These are phyloP conservation scores for Neoboletus subvelutipes DNA, from an alignment of 768 basidiomycete species.

Conservation along the genomic window DNA sequence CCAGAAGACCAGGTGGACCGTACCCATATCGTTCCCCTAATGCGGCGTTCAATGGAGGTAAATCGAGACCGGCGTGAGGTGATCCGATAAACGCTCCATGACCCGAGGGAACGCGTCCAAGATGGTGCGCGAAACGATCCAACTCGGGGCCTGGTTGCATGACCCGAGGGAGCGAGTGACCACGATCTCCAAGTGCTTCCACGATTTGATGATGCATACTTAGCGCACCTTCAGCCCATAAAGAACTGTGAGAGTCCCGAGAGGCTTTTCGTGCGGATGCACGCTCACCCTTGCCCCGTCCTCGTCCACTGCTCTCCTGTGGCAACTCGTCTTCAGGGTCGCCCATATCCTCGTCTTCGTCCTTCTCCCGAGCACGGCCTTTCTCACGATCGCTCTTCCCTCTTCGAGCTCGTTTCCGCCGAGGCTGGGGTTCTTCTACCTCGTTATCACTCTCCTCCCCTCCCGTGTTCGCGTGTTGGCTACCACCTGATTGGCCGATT, in stretches of 20 bases:
- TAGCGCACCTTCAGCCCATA: slow-evolving; percentile 35
- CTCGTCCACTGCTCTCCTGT: slow-evolving; percentile 31
- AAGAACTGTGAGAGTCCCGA: slow-evolving; percentile 35
- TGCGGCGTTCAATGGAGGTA: slow-evolving; percentile 56
- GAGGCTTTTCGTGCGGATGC: slow-evolving; percentile 36
- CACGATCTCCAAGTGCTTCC: slow-evolving; percentile 35
- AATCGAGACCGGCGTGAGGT: slow-evolving; percentile 52
- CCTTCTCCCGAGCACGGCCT: slow-evolving; percentile 36
- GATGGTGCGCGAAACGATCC: slow-evolving; percentile 36
- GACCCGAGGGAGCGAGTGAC: slow-evolving; percentile 34
- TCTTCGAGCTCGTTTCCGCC: slow-evolving; percentile 56
- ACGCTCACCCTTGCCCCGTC: slow-evolving; percentile 39
- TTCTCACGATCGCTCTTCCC: slow-evolving; percentile 38
- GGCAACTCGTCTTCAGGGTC: slow-evolving; percentile 38
- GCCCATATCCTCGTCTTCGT: slow-evolving; percentile 52
- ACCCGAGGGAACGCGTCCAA: slow-evolving; percentile 35
- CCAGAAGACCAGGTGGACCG: slow-evolving; percentile 33
- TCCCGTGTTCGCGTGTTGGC: slow-evolving; percentile 35
- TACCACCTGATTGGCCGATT: slow-evolving; percentile 57
- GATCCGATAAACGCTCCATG: slow-evolving; percentile 37
- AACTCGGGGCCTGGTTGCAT: slow-evolving; percentile 31
- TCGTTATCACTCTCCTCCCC: slow-evolving; percentile 44
- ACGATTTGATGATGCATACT: slow-evolving; percentile 37
- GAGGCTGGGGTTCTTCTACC: slow-evolving; percentile 47
- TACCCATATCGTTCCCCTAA: slow-evolving; percentile 40